Percentiles rank a stretch among this genome's conserved stretches.
phyloP scores from a whole-genome alignment of 306 rosid genomes.

The Dryas octopetala region DNA sequence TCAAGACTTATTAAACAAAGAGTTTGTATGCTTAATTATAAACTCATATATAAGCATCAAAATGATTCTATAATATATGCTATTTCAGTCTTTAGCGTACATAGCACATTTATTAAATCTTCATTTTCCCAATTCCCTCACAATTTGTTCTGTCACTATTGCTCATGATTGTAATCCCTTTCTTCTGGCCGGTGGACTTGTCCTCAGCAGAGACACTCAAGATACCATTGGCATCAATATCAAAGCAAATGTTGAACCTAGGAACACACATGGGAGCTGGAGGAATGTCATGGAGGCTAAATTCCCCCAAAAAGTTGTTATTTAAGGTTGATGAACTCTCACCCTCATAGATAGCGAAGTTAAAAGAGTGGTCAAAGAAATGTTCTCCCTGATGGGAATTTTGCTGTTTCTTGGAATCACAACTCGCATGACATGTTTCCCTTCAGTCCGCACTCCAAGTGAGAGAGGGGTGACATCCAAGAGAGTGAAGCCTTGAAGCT shows the following conservation, averaged over 20 bases:
- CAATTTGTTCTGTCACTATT: no score
- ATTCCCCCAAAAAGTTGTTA: background rate
- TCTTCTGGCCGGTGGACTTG: background rate
- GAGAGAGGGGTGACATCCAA: constrained; percentile 10
- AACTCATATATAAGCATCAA: no score
- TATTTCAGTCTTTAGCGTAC: no score
- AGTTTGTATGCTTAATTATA: no score
- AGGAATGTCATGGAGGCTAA: constrained; percentile 1
- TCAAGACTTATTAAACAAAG: no score
- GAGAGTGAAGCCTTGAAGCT: constrained; percentile 7
- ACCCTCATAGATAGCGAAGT: background rate
- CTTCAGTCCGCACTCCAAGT: background rate
- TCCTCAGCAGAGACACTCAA: constrained; percentile 13
- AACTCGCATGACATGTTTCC: no score
- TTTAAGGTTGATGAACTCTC: background rate
- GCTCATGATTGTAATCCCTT: background rate
- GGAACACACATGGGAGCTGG: background rate
- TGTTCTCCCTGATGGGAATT: background rate
- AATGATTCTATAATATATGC: no score
- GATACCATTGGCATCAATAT: constrained; percentile 10
- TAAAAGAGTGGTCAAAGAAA: background rate
- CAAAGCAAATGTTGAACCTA: background rate
- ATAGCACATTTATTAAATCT: no score
- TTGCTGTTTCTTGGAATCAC: background rate
- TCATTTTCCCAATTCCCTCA: no score